Evolutionary conservation across 192 early-diverging fungal genomes (phyloP).

Genomic region (Podila epicladia): DNA sequence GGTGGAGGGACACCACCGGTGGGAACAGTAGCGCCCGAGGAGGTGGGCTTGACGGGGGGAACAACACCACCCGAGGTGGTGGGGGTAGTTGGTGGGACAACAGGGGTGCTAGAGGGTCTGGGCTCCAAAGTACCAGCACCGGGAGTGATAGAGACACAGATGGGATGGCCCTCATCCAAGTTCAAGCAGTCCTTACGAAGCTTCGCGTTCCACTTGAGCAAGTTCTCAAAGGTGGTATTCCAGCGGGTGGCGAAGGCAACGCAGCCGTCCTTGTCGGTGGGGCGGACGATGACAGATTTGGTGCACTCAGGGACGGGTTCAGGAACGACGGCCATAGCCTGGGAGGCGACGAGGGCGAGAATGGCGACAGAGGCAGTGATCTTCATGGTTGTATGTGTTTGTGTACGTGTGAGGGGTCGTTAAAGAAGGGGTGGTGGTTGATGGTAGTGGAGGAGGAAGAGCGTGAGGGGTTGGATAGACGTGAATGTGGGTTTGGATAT

Average conservation of each 20-base stretch:
- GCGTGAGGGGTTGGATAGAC: background rate
- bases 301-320: constrained; percentile 38
- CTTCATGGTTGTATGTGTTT: constrained; percentile 24
- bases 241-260: constrained; percentile 1
- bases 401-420: constrained; percentile 23
- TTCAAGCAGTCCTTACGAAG: constrained; percentile 14
- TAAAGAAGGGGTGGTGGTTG: constrained; percentile 6
- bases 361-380: constrained; percentile 38
- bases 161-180: constrained; percentile 21
- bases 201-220: constrained; percentile 38
- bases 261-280: background rate
- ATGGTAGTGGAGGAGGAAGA: background rate
- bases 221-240: constrained; percentile 15
- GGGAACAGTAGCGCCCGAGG: background rate
- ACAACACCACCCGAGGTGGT: background rate
- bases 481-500: too few species aligned
- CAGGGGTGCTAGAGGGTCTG: background rate
- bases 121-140: constrained; percentile 1
- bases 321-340: constrained; percentile 34
- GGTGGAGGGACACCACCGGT: too few species aligned
- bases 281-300: constrained; percentile 18
- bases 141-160: constrained; percentile 35
- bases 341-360: constrained; percentile 43
- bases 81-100: background rate
- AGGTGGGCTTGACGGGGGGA: background rate